Percentiles rank a stretch among this genome's conserved stretches.
These are phyloP conservation scores for Nakaseomyces nivariensis DNA, from an alignment of 1,139 yeast species.

Conservation along the genomic window DNA sequence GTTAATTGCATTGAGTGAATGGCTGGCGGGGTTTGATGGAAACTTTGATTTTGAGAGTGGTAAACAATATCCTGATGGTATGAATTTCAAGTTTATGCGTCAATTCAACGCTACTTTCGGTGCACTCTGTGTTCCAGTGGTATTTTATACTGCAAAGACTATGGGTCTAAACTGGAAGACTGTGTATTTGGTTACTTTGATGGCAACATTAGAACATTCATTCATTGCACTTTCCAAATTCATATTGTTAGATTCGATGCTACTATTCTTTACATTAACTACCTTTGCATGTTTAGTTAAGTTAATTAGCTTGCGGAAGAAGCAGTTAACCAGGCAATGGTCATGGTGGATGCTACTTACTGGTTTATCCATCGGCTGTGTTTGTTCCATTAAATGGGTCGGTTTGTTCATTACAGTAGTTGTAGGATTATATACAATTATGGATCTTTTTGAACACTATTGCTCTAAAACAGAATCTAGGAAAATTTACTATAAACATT, in stretches of 20 bases:
- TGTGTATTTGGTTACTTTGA: conserved; percentile 44
- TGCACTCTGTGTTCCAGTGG: conserved; percentile 51
- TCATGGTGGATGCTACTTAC: conserved; percentile 51
- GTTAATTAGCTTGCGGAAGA: conserved; percentile 38
- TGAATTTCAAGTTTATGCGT: conserved; percentile 53
- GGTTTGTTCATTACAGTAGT: conserved; percentile 78
- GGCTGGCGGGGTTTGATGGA: conserved; percentile 59
- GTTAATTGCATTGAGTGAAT: conserved; percentile 58
- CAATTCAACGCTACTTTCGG: conserved; percentile 57
- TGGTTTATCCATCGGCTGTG: conserved; percentile 85
- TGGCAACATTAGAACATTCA: conserved; percentile 58
- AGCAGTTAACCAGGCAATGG: conserved; percentile 41
- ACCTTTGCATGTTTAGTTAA: conserved; percentile 50
- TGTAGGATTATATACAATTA: conserved; percentile 76
- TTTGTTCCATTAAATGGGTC: conserved; percentile 91
- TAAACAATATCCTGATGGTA: conserved; percentile 40
- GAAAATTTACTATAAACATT: conserved; percentile 46
- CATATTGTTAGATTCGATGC: conserved; percentile 63
- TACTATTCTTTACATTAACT: conserved; percentile 58
- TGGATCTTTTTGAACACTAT: conserved; percentile 60
- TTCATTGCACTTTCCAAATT: conserved; percentile 60
- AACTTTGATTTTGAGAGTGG: conserved; percentile 60
- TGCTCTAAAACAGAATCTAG: conserved; percentile 35
- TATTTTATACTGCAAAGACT: conserved; percentile 48
- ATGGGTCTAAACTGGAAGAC: conserved; percentile 39